Base-by-base conservation (phyloP, 2,329 filamentous ascomycete genomes). In the Torrubiella hemipterigena region DNA sequence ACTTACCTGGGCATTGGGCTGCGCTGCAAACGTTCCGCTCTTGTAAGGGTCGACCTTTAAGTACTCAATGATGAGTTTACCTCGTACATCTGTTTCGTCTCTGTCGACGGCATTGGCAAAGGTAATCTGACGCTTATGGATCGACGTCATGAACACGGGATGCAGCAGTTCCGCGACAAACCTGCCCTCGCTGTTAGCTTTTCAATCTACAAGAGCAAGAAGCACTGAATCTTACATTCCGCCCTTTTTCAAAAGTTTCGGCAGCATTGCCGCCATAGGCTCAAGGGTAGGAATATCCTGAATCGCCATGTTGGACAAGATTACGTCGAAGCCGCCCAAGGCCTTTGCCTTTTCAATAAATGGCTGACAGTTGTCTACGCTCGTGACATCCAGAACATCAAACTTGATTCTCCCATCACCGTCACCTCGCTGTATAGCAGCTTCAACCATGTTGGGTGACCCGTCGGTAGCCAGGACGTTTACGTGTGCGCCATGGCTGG, bases 261-360 rank as follows among this genome's bases (percentile, higher is more conserved):
- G 55, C 18, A 69, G 42, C 1, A 55, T 52, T 10, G 46, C 38
- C 2, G 58, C 63, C 8, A 68, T 43, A 2, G 59, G 56, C 8
- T 56, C 52, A 5, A 68, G 42, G 7, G 51, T 52, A 14, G 58
- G 46, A 4, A 67, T 49, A 33, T 67, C 65, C 58, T 65, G 66
- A 26, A 66, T 46, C 7, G 61, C 63, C 56, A 65, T 65, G 43
- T 65, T 68, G 38, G 64, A 59, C 13, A 58, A 49, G 15, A 66
- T 46, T 13, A 63, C 45, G 33, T 65, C 60, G 38, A 63, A 67
- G 21, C 39, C 35, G 9, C 37, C 43, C 30, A 39, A 35, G 19
- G 22, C 36, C 30, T 37, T 29, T 29, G 31, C 31, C 3, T 40
- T 38, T 6, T 35, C 20, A 30, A 52, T 44, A 22, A 55, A 46